Evolutionary conservation across 1,139 yeast species (phyloP), one percentile per base, ranked within the genome.

Genomic region (Wickerhamomyces sp.): DNA sequence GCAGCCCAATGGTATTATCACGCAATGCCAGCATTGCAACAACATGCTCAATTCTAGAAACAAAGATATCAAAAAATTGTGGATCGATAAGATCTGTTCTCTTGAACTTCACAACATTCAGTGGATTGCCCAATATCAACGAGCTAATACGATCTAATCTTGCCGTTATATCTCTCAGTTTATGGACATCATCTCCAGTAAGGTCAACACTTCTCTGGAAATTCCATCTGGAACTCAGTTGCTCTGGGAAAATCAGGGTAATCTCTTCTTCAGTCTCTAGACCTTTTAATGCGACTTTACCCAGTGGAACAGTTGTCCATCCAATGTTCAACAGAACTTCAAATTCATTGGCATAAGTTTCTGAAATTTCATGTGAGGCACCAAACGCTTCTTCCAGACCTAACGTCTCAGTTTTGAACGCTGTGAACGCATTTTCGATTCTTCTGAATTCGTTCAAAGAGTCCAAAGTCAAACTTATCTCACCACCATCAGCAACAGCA

Each of bases 401-500:
- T 10, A 74, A 74, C 8, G 30, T n/a, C 14, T 46, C 36, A 0
- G 66, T 65, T 14, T 65, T 62, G 18, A 78, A 74, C 35, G 63
- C 60, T 42, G 72, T 69, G 55, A 81, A 89, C 13, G 77, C 72
- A 18, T 67, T 67, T 57, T 76, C 72, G 41, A 88, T 75, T 45
- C 79, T 74, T 43, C 73, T 74, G 60, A 89, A 76, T 60, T 88
- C 96, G 40, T 77, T 76, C 56, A 85, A 70, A 58, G 89, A 88
- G 63, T 91, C 97, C 3, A 84, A 76, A 57, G 95, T 85, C 44
- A 91, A 75, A 0, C 95, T 81, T 37, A 91, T 88, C 64, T 93
- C 97, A n/a, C 99, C 99, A 47, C 99, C 99, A 64, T 90, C 96
- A 0, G 99, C 99, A 42, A 88, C 85, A 3, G 96, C 89, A 62